Evolutionary conservation across 495 filamentous ascomycete species (phyloP).

Genomic region (Hypoxylon fragiforme): DNA sequence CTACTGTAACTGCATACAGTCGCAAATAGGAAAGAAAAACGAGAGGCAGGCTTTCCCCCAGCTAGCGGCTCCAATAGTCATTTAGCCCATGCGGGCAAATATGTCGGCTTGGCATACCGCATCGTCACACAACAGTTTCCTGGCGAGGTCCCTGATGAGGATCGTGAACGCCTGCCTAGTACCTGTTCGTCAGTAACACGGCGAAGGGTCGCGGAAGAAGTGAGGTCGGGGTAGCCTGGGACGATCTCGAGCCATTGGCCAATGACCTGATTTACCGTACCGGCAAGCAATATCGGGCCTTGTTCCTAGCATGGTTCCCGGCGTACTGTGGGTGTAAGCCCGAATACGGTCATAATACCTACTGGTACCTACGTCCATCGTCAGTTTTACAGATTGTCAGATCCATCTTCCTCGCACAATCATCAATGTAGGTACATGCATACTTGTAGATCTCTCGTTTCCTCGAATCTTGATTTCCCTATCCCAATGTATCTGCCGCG

Average conservation of each 20-base stretch:
- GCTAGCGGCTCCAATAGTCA: slow-evolving; percentile 4
- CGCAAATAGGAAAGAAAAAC: slow-evolving; percentile 20
- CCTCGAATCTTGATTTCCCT: slow-evolving; percentile 32
- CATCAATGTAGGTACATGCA: slow-evolving; percentile 21
- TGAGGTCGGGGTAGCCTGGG: slow-evolving; percentile 34
- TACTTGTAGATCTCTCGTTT: slow-evolving; percentile 31
- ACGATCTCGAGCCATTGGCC: slow-evolving; percentile 36
- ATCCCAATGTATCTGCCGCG: slow-evolving; percentile 28
- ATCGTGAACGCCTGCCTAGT: slow-evolving; percentile 16
- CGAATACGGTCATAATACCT: slow-evolving; percentile 35
- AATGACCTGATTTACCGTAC: slow-evolving; percentile 35
- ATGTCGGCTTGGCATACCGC: slow-evolving; percentile 12
- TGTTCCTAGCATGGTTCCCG: slow-evolving; percentile 34
- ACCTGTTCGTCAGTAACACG: slow-evolving; percentile 13
- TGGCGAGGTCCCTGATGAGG: slow-evolving; percentile 15
- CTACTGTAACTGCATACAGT: slow-evolving; percentile 8
- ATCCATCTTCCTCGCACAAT: too few relatives aligned
- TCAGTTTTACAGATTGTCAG: too few relatives aligned
- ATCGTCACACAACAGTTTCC: slow-evolving; percentile 29
- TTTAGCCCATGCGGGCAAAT: background rate
- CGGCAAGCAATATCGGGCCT: slow-evolving; percentile 36
- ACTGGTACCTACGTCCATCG: slow-evolving; percentile 24
- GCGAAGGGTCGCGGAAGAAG: slow-evolving; percentile 21
- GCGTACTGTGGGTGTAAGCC: slow-evolving; percentile 28
- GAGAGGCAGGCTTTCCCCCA: slow-evolving; percentile 11